phyloP scores from a whole-genome alignment of 2,329 filamentous ascomycete species.

The Hawksworthiomyces lignivorus region DNA sequence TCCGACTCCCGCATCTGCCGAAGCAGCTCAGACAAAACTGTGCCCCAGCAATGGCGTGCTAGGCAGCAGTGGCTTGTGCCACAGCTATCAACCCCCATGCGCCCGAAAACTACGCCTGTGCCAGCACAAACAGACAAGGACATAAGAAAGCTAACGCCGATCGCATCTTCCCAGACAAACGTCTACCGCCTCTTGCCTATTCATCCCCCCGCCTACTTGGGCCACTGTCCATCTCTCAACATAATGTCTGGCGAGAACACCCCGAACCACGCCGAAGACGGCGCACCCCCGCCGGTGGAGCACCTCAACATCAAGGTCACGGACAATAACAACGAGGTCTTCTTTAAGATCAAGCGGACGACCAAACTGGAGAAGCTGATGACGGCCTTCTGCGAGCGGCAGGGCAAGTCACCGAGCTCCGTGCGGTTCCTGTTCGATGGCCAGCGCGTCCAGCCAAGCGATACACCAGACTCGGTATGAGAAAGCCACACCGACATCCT shows the following conservation, averaged over 20 bases:
- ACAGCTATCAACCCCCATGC: too few relatives aligned
- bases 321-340: conserved; percentile 98
- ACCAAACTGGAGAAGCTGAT: conserved; percentile 97
- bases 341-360: conserved; percentile 98
- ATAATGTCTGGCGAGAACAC: conserved; percentile 40
- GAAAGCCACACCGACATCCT: too few relatives aligned
- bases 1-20: too few relatives aligned
- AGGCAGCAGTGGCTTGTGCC: too few relatives aligned
- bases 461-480: conserved; percentile 88
- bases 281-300: conserved; percentile 37
- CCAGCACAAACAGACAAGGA: too few relatives aligned
- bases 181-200: too few relatives aligned
- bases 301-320: conserved; percentile 99
- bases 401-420: conserved; percentile 76
- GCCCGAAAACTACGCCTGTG: too few relatives aligned
- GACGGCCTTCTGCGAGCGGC: conserved; percentile 94
- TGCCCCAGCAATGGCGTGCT: too few relatives aligned
- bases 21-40: too few relatives aligned
- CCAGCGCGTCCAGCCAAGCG: conserved; percentile 78
- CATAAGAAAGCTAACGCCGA: too few relatives aligned
- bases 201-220: background rate
- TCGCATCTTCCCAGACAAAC: too few relatives aligned
- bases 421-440: conserved; percentile 96
- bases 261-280: conserved; percentile 7
- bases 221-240: background rate